These are phyloP conservation scores for Dictyostelium purpureum DNA, from an alignment of 78 protist genomes.

Conservation along the genomic window DNA sequence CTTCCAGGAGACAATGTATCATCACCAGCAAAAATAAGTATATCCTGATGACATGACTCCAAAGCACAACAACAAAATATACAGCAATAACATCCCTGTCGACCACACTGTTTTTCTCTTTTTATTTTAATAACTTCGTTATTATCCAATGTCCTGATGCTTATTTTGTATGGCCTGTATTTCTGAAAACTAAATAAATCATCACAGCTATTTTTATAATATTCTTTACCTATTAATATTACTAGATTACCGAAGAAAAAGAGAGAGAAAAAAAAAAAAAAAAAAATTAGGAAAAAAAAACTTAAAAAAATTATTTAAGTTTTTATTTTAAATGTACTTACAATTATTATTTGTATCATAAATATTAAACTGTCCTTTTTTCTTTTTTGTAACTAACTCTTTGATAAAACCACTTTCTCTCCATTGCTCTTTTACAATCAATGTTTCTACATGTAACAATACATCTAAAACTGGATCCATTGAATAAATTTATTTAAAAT, in stretches of 20 bases:
- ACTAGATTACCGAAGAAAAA: neutral
- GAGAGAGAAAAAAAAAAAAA: neutral
- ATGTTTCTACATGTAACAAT: neutral
- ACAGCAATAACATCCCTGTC: slow-evolving; percentile 32
- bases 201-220: neutral
- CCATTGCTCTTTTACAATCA: neutral
- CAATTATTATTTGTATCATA: neutral
- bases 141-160: neutral
- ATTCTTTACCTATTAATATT: slow-evolving; percentile 10
- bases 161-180: slow-evolving; percentile 23
- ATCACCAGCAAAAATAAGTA: slow-evolving; percentile 6
- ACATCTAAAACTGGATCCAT: neutral
- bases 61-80: slow-evolving; percentile 21
- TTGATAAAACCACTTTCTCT: neutral
- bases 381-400: neutral
- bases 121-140: slow-evolving; percentile 20
- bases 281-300: neutral
- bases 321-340: neutral
- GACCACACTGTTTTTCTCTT: slow-evolving; percentile 17
- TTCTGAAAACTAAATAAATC: neutral
- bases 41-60: slow-evolving; percentile 54
- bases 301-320: neutral
- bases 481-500: too few relatives aligned
- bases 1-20: neutral
- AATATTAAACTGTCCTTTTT: slow-evolving; percentile 1